Base-by-base conservation (phyloP, 495 filamentous ascomycete species). In the Talaromyces trachyspermus region DNA sequence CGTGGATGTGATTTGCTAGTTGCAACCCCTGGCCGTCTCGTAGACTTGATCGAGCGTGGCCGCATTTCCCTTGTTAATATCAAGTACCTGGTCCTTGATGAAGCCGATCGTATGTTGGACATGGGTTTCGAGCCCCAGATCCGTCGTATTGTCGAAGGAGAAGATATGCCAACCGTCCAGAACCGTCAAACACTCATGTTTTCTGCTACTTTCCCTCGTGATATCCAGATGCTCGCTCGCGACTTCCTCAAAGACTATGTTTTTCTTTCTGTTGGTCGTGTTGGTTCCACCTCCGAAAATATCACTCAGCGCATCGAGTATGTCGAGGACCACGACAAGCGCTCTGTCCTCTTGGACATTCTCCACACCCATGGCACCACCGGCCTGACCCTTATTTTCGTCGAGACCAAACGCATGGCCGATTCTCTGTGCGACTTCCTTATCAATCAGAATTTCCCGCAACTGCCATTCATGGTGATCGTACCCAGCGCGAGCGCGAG, bases 81-180 rank as follows among this genome's bases (percentile, higher is more conserved):
- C 80, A 96, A 95, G 71, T 98, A 96, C 61, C 76, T 98, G n/a
- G 87, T 98, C 54, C 85, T 98, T 29, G 92, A 98, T 57, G 92
- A 98, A 77, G 92, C 92, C 66, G 92, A 98, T 74, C 94, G 94
- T 66, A 97, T 98, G 92, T 73, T 98, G 78, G 92, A 98, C 75
- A 97, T 98, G 92, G 92, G 92, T 85, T 98, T 98, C 77, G 92
- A 98, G 76, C 92, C 92, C 57, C 92, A 98, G 69, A 96, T 98
- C 64, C 90, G 92, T 54, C 85, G 92, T 54, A 97, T 98, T 56
- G 90, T 98, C 19, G 90, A 98, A 69, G 88, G 86, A 51, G 92
- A 95, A 70, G 92, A 98, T 61, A 96, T 97, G 92, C 92, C 94
- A 27, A 68, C 71, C 37, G 87, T 89, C 51, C 74, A 85, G 49